phyloP scores from a whole-genome alignment of 1,139 yeast genomes.

The Wickerhamiella pararugosa region DNA sequence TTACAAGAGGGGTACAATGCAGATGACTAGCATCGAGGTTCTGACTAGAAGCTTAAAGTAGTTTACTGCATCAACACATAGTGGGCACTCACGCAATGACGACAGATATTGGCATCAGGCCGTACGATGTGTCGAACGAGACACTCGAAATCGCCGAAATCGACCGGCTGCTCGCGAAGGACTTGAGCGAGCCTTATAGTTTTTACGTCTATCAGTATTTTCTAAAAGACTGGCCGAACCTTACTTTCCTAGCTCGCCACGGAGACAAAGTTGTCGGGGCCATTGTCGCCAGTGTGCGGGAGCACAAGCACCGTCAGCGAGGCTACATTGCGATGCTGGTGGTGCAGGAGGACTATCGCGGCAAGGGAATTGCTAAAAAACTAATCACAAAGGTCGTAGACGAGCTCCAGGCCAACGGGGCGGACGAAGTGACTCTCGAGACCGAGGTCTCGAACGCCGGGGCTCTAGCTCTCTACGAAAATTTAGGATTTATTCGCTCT shows the following conservation, averaged over 20 bases:
- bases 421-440: conserved; percentile 83
- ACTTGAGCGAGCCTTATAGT: conserved; percentile 60
- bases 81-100: not conserved
- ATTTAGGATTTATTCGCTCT: conserved; percentile 70
- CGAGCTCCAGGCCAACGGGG: conserved; percentile 45
- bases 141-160: conserved; percentile 23
- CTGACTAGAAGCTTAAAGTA: too few species aligned
- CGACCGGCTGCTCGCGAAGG: conserved; percentile 37
- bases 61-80: not conserved
- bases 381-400: conserved; percentile 50
- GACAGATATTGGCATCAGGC: conserved; percentile 17
- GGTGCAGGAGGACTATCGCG: conserved; percentile 55
- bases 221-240: conserved; percentile 52
- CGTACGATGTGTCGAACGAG: conserved; percentile 20
- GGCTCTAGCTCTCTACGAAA: conserved; percentile 68
- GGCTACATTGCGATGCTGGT: conserved; percentile 97
- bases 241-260: conserved; percentile 38
- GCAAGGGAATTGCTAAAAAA: conserved; percentile 64
- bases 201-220: conserved; percentile 57
- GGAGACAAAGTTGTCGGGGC: conserved; percentile 46
- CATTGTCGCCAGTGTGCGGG: conserved; percentile 70
- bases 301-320: conserved; percentile 43
- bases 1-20: not conserved
- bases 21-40: too few species aligned
- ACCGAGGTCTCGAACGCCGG: conserved; percentile 74